A percentile compares a stretch with the other conserved stretches of the same genome.
Evolutionary conservation across 2,329 filamentous ascomycete species (phyloP).

Genomic region (Pyricularia grisea): DNA sequence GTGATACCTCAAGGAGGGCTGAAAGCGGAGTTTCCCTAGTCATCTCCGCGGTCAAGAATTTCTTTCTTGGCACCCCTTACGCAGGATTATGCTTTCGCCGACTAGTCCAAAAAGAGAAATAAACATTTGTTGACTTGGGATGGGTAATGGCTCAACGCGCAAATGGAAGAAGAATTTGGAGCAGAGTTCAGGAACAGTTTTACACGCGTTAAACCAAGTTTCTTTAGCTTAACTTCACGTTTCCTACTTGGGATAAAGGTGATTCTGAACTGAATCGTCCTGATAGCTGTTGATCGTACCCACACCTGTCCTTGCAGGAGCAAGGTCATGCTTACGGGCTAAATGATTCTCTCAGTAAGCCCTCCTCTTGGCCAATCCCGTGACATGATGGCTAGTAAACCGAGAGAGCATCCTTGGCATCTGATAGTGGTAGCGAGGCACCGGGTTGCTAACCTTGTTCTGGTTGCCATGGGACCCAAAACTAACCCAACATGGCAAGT

Average conservation of each 20-base stretch:
- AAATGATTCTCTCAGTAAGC: too few relatives aligned
- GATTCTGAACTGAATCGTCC: neutral
- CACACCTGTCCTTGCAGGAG: neutral
- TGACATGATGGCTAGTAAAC: neutral
- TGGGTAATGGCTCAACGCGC: neutral
- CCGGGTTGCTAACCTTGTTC: neutral
- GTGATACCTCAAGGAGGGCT: neutral
- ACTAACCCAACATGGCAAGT: neutral
- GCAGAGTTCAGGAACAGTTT: neutral
- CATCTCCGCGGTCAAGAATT: neutral
- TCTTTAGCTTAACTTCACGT: neutral
- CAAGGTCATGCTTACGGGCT: neutral
- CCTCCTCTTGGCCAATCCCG: neutral
- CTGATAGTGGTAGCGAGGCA: neutral
- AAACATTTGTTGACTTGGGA: neutral
- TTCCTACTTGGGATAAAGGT: neutral
- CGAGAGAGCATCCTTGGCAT: neutral
- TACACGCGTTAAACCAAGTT: neutral
- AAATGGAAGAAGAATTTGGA: neutral
- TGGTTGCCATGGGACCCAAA: neutral
- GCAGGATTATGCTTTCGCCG: neutral
- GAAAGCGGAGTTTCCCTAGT: neutral
- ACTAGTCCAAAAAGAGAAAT: neutral
- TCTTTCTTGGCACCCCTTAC: neutral
- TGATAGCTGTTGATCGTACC: neutral